Evolutionary conservation across 1,139 yeast species (phyloP).

Genomic region (Scheffersomyces titani): DNA sequence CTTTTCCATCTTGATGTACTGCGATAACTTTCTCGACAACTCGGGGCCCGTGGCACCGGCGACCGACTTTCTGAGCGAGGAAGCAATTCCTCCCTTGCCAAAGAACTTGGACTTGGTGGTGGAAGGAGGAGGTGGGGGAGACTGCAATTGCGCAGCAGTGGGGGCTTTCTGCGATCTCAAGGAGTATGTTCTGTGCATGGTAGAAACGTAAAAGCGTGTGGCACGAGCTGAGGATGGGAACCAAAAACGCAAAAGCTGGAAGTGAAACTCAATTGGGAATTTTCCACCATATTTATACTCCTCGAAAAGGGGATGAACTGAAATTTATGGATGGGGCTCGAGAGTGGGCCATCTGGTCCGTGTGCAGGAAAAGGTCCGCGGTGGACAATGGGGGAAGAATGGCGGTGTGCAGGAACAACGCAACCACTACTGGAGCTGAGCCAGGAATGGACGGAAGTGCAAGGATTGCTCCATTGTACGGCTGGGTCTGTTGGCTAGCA

Average conservation of each 20-base stretch:
- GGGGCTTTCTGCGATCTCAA: constrained; percentile 95
- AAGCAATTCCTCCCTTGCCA: constrained; percentile 85
- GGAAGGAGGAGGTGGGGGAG: constrained; percentile 94
- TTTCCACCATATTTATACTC: not conserved
- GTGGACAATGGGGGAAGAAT: not conserved
- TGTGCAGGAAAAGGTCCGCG: not conserved
- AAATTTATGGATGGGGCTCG: not conserved
- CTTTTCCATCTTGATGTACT: constrained; percentile 93
- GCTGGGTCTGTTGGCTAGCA: not conserved
- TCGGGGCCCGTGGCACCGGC: constrained; percentile 97
- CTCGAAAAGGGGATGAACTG: not conserved
- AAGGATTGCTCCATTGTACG: not conserved
- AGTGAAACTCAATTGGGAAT: not conserved
- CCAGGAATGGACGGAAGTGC: not conserved
- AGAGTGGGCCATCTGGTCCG: not conserved
- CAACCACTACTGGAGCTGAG: not conserved
- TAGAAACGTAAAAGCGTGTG: constrained; percentile 10
- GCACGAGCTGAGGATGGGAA: not conserved
- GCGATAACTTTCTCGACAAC: constrained; percentile 85
- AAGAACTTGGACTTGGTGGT: constrained; percentile 88
- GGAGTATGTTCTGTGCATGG: constrained; percentile 98
- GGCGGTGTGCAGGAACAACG: not conserved
- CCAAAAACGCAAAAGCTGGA: not conserved
- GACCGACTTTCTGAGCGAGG: constrained; percentile 78
- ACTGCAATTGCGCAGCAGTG: constrained; percentile 90